A percentile compares a stretch with the other conserved stretches of the same genome.
Evolutionary conservation across 371 early-diverging fungal genomes (phyloP).

Genomic region (Apophysomyces variabilis): DNA sequence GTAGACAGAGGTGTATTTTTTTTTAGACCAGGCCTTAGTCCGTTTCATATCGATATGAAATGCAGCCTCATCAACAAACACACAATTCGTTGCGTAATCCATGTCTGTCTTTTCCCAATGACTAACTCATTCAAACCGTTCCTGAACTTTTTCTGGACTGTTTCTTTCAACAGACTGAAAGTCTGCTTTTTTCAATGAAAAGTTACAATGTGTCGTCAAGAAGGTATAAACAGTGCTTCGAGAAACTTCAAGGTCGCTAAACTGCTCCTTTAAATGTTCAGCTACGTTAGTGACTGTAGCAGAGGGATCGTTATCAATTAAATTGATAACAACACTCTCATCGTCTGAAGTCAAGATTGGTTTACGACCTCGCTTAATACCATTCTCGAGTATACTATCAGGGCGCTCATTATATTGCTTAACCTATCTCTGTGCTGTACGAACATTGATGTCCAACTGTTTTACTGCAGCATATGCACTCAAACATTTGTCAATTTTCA

Average conservation of each 20-base stretch:
- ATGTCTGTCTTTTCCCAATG: not conserved
- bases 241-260: not conserved
- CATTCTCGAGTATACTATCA: too few species aligned
- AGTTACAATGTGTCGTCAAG: not conserved
- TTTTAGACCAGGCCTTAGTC: not conserved
- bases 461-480: not conserved
- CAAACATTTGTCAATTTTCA: not conserved
- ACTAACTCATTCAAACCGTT: slow-evolving; percentile 1
- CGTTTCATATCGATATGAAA: not conserved
- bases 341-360: not conserved
- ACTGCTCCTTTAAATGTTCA: not conserved
- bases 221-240: not conserved
- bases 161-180: not conserved
- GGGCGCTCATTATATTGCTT: not conserved
- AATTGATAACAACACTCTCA: not conserved
- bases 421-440: not conserved
- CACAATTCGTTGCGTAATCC: not conserved
- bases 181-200: not conserved
- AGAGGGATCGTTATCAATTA: not conserved
- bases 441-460: not conserved
- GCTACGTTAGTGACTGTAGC: not conserved
- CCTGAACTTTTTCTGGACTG: not conserved
- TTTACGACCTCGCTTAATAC: not conserved
- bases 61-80: not conserved
- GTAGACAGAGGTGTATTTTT: not conserved